Conservation (phyloP, 1,284 basidiomycete genomes). For the Cryptococcus maquisensis region DNA sequence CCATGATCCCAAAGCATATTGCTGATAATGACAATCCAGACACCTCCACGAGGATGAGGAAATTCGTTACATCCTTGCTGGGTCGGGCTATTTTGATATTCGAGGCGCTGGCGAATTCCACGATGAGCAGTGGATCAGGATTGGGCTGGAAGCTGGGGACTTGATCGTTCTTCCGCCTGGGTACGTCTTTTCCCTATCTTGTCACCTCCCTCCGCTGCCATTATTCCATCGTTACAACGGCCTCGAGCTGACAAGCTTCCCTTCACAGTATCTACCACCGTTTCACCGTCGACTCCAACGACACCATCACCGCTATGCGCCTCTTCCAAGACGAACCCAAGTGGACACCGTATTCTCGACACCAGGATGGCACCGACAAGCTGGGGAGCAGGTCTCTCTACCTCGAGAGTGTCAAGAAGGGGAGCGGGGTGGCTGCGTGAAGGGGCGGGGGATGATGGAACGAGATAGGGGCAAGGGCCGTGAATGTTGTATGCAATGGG, state of each 20-base stretch:
- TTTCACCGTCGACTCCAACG: slow-evolving; percentile 69
- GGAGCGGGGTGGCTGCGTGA: too few species aligned
- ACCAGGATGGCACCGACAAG: slow-evolving; percentile 56
- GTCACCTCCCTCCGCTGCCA: neutral
- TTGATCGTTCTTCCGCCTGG: slow-evolving; percentile 69
- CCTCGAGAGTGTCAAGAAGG: slow-evolving; percentile 44
- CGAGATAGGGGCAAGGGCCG: too few species aligned
- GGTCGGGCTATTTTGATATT: slow-evolving; percentile 80
- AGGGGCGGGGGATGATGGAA: too few species aligned
- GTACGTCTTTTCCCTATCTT: slow-evolving; percentile 19
- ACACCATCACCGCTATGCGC: slow-evolving; percentile 67
- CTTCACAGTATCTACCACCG: slow-evolving; percentile 66
- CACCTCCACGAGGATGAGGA: slow-evolving; percentile 90
- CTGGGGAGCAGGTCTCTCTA: slow-evolving; percentile 64
- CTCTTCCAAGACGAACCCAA: slow-evolving; percentile 86
- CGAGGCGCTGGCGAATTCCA: slow-evolving; percentile 52
- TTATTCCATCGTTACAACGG: neutral
- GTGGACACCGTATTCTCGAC: slow-evolving; percentile 71
- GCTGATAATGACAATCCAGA: slow-evolving; percentile 45
- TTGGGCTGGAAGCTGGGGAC: slow-evolving; percentile 65
- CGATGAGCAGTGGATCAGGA: slow-evolving; percentile 68
- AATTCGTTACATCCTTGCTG: slow-evolving; percentile 75
- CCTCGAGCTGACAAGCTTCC: neutral
- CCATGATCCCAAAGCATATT: neutral
- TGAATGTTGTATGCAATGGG: too few species aligned